Evolutionary conservation across 306 rosid species (phyloP).

Genomic region (Pachyrhizus erosus): DNA sequence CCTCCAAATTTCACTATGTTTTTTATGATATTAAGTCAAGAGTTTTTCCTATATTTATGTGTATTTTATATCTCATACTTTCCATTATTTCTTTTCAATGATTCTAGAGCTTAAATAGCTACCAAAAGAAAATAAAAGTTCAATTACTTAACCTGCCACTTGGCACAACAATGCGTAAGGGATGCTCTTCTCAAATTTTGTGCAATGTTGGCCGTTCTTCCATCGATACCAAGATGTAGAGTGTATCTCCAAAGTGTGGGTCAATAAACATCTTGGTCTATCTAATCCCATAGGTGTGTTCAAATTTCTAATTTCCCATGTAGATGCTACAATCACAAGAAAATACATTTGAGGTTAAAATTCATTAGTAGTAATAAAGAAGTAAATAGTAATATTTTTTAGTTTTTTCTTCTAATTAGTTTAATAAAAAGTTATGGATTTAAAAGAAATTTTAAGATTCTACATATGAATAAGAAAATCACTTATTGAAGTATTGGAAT

Average conservation of each 20-base stretch:
- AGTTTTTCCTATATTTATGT: not conserved
- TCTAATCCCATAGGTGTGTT: conserved; percentile 73
- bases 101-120: not conserved
- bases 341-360: conserved; percentile 8
- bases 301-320: conserved; percentile 87
- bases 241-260: conserved; percentile 88
- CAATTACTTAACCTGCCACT: conserved; percentile 79
- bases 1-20: not conserved
- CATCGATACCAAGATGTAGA: conserved; percentile 75
- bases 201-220: conserved; percentile 68
- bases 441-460: not conserved
- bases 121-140: conserved; percentile 24
- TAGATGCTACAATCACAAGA: conserved; percentile 68
- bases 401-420: not conserved
- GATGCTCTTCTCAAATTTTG: conserved; percentile 88
- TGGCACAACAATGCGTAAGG: conserved; percentile 88
- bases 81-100: not conserved
- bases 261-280: conserved; percentile 72
- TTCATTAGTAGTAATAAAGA: conserved; percentile 4
- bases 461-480: not conserved
- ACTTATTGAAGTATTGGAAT: not conserved
- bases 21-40: not conserved
- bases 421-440: not conserved
- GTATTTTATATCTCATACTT: conserved; percentile 16
- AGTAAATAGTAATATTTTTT: not conserved